Base-by-base conservation (phyloP, 2,329 filamentous ascomycete species). In the Diaporthe vexans region DNA sequence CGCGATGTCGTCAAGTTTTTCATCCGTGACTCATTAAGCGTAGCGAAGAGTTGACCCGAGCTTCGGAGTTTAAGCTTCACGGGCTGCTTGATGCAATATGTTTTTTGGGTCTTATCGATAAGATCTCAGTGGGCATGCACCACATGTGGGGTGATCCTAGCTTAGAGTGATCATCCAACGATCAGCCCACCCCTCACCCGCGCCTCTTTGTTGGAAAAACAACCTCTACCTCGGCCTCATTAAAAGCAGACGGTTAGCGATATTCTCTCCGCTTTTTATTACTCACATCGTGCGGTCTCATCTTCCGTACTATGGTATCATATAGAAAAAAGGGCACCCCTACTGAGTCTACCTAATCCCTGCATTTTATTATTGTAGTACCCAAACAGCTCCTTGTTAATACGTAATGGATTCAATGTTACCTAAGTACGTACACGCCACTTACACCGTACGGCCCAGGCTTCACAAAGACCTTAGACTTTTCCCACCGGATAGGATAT, bases 91-190 rank as follows among this genome's bases (percentile, higher is more conserved):
- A 19, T 48, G 46, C 46, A 48, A 48, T 21, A 48, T 48, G 46
- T 21, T 48, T 54, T 8, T 26, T 54, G 51, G 51, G 51, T 54
- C 24, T 54, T 54, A 54, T 54, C 51, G 51, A 54, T 54, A 54
- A 54, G 24, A 54, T 54, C 51, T 29, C 24, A 13, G 48, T 19
- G 24, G 10, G 13, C n/a, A n/a, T 13, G 48, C 43, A 46, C 6
- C 29, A 33, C 6, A 33, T 3, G 29, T 33, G 29, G 29, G 29
- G 29, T 7, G 29, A 7, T 33, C 29, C 29, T 33, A 33, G 29
- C 29, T 33, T 33, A 33, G 29, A 33, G 29, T 33, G 37, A 17
- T 17, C 40, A 21, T 2, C 46, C 46, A n/a, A 48, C 46, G 46
- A 48, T 48, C 46, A 48, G 43, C 43, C 46, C 21, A n/a, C 46